Evolutionary conservation across 345 rosid species (phyloP).

Genomic region (Sonneratia alba): DNA sequence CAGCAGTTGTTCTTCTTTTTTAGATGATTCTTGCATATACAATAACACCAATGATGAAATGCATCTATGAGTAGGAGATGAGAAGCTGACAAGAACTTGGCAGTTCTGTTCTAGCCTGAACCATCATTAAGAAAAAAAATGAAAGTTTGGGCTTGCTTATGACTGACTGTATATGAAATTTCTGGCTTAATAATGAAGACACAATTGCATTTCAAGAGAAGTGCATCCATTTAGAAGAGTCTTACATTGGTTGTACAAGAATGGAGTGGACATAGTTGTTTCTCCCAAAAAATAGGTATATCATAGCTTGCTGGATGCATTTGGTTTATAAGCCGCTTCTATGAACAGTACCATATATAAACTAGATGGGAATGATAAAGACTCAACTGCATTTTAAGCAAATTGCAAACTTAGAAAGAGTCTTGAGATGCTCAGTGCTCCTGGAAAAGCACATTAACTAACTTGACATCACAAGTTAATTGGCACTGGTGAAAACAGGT

Average conservation of each 20-base stretch:
- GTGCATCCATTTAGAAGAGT: background rate
- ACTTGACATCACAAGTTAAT: background rate
- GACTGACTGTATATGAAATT: background rate
- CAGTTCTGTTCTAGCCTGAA: background rate
- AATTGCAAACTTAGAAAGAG: no score
- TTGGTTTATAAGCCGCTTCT: no score
- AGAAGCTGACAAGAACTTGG: background rate
- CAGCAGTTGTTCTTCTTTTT: background rate
- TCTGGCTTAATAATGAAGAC: background rate
- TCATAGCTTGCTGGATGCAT: no score
- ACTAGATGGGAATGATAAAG: no score
- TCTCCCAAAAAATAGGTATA: no score
- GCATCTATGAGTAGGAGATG: background rate
- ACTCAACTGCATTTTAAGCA: no score
- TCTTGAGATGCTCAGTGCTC: no score
- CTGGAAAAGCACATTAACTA: background rate
- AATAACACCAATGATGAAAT: background rate
- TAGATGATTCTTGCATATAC: background rate
- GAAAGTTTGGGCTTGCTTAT: background rate
- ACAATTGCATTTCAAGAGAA: background rate
- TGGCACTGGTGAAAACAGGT: background rate
- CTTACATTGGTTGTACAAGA: background rate
- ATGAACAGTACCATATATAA: no score
- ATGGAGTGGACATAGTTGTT: background rate
- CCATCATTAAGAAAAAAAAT: background rate